Base-by-base conservation (phyloP, 202 grass and related monocot genomes). In the Schoenoplectus triqueter region DNA sequence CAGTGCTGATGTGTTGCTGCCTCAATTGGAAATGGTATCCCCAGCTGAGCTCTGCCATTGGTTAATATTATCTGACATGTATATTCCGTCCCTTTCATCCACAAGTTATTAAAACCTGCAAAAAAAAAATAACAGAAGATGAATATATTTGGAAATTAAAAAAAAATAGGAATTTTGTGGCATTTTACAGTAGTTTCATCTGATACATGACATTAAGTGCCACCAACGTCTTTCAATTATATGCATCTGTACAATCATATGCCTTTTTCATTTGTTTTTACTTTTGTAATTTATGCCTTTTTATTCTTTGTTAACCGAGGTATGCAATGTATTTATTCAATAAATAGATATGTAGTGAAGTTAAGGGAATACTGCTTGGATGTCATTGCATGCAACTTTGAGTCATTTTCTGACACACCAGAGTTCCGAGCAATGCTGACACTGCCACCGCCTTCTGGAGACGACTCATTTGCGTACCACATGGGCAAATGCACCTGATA, bases 61-160 rank as follows among this genome's bases (percentile, higher is more conserved):
- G 95, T 45, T 95, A 78, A 91, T 95, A 87, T 70, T 98, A 76
- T 92, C 95, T 18, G 95, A 98, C 73, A 98, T 98, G 92, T 95
- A 95, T 10, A 84, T 80, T 17, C 41, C 57, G 63, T 66, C 78
- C 70, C 56, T 65, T 47, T 83, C 47, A 67, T 52, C 10, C 31
- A 40, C 6, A 41, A 69, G 21, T 63, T 11, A 31, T 31, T 31
- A 31, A 31, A 21, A 82, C 17, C 7, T 13, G 0, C 0, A 51
- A n/a, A 66, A 66, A 50, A 40, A 49, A 66, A 81, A 65, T 3
- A 47, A 64, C 15, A 6, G 40, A 41, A 55, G 10, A n/a, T 44
- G 20, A 50, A 39, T 78, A 57, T n/a, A 42, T 78, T n/a, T 8
- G 14, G 52, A 31, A 31, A 31, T 31, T 31, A 31, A 31, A 31